phyloP scores from a whole-genome alignment of 345 rosid species.

The Salix exigua region DNA sequence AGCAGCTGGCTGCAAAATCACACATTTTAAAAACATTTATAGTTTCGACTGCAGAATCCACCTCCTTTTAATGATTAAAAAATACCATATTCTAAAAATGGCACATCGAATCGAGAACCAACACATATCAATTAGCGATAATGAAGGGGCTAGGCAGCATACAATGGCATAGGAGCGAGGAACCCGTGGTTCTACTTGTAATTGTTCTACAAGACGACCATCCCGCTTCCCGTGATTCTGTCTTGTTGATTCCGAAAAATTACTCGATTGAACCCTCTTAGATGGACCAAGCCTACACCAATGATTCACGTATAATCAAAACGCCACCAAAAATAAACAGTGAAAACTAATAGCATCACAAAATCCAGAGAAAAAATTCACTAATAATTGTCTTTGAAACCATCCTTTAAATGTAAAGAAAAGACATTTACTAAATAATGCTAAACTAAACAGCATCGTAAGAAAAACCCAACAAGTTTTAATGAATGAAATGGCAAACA shows the following conservation, averaged over 20 bases:
- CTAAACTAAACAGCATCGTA: not conserved
- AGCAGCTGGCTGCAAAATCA: slow-evolving; percentile 54
- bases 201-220: slow-evolving; percentile 17
- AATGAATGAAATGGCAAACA: not conserved
- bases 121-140: slow-evolving; percentile 4
- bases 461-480: not conserved
- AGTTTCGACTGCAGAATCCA: not conserved
- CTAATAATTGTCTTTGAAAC: not conserved
- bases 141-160: slow-evolving; percentile 23
- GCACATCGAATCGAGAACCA: not conserved
- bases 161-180: slow-evolving; percentile 50
- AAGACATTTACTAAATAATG: not conserved
- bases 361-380: not conserved
- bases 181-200: slow-evolving; percentile 32
- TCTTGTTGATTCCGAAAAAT: slow-evolving; percentile 48
- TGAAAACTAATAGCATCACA: not conserved
- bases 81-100: not conserved
- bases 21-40: not conserved
- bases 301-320: not conserved
- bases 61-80: not conserved
- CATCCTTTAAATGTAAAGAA: not conserved
- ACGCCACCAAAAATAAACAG: not conserved
- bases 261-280: slow-evolving; percentile 44
- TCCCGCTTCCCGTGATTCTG: slow-evolving; percentile 17
- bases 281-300: slow-evolving; percentile 35